These are phyloP conservation scores for Tulasnella sp. DNA, from an alignment of 768 basidiomycete species.

Conservation along the genomic window DNA sequence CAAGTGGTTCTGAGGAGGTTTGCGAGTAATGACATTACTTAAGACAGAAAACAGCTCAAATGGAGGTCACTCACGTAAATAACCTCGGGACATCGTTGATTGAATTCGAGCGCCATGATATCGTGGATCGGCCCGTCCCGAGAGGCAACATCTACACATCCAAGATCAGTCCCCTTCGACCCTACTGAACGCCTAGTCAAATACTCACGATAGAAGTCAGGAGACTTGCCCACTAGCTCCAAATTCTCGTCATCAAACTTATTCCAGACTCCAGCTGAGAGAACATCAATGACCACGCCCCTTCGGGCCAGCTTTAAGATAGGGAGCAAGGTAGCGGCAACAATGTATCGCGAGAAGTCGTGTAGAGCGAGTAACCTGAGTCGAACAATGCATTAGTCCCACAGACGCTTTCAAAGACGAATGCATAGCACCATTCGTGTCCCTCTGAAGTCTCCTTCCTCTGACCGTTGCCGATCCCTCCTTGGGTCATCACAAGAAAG, in stretches of 20 bases:
- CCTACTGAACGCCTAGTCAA: neutral
- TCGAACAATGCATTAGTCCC: neutral
- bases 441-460: slow-evolving; percentile 8
- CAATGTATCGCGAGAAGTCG: slow-evolving; percentile 7
- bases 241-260: slow-evolving; percentile 1
- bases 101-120: slow-evolving; percentile 8
- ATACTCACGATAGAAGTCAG: slow-evolving; percentile 6
- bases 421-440: neutral
- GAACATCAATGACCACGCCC: neutral
- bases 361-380: slow-evolving; percentile 4
- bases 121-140: slow-evolving; percentile 7
- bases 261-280: slow-evolving; percentile 10
- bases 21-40: neutral
- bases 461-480: slow-evolving; percentile 5
- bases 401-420: neutral
- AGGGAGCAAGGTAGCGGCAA: slow-evolving; percentile 3
- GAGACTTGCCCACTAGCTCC: neutral
- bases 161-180: neutral
- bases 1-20: neutral
- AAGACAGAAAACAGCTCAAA: neutral
- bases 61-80: neutral
- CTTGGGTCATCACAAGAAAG: slow-evolving; percentile 11
- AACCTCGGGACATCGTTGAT: slow-evolving; percentile 8
- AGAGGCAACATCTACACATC: neutral
- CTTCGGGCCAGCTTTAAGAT: neutral